Evolutionary conservation across 1,139 yeast genomes (phyloP).

Genomic region (Meyerozyma sp.): DNA sequence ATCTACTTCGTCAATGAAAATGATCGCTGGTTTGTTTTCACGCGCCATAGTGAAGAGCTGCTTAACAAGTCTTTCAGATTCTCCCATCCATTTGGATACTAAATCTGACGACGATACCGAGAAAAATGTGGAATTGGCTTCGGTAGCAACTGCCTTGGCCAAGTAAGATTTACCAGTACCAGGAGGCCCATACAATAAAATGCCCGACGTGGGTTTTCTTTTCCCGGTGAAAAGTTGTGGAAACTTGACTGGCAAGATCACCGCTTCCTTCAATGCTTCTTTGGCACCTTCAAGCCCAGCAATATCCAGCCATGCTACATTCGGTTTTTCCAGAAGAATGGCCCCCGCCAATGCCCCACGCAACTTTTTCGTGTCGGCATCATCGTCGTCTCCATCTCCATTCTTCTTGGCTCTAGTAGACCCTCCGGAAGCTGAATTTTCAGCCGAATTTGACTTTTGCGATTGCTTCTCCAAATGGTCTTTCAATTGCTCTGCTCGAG

Average conservation of each 20-base stretch:
- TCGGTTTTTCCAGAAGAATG: conserved; percentile 85
- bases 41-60: conserved; percentile 94
- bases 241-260: conserved; percentile 87
- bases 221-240: conserved; percentile 94
- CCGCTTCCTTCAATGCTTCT: conserved; percentile 96
- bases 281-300: conserved; percentile 96
- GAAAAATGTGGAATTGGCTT: conserved; percentile 93
- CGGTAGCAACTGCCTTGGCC: conserved; percentile 98
- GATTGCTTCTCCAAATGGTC: conserved; percentile 72
- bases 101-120: conserved; percentile 92
- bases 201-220: conserved; percentile 90
- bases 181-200: conserved; percentile 92
- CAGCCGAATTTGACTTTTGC: conserved; percentile 43
- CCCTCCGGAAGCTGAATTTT: conserved; percentile 47
- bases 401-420: conserved; percentile 55
- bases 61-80: conserved; percentile 89
- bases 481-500: conserved; percentile 91
- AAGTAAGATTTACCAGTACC: conserved; percentile 97
- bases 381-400: conserved; percentile 59
- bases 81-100: conserved; percentile 99
- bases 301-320: conserved; percentile 91
- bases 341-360: conserved; percentile 92
- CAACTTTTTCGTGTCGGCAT: conserved; percentile 79
- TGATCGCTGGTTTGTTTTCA: conserved; percentile 90
- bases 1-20: conserved; percentile 96